Conservation (phyloP, 148 eudicot genomes). For the Vaccinium myrtillus region DNA sequence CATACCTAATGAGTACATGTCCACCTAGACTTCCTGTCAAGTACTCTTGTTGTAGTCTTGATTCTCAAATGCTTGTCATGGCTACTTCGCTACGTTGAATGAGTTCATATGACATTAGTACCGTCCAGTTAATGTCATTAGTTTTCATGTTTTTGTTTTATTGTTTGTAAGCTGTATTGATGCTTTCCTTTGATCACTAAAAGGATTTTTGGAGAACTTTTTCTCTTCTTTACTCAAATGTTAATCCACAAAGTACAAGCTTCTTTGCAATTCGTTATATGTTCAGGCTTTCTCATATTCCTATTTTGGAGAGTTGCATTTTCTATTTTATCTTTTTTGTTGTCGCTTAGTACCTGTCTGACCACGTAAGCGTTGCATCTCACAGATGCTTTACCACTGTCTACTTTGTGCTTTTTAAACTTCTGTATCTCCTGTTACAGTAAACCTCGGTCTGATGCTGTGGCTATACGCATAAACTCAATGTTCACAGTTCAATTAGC, state of each 20-base stretch:
- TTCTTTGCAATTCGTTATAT: not conserved
- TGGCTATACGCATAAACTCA: not conserved
- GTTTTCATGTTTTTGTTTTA: not conserved
- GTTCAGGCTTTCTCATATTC: not conserved
- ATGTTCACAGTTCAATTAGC: not conserved
- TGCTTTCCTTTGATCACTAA: not conserved
- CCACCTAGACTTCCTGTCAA: not conserved
- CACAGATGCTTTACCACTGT: not conserved
- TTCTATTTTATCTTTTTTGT: not conserved
- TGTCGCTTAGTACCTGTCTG: not conserved
- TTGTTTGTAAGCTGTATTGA: not conserved
- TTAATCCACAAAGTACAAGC: not conserved
- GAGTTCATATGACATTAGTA: not conserved
- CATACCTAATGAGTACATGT: not conserved
- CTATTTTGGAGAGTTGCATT: not conserved
- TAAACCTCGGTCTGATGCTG: not conserved
- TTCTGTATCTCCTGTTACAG: not conserved
- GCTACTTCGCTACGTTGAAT: not conserved
- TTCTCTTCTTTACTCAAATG: not conserved
- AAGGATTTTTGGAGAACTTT: not conserved
- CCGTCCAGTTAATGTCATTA: not conserved
- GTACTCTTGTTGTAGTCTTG: not conserved
- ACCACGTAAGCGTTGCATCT: not conserved
- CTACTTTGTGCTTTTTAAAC: not conserved
- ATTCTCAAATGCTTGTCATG: not conserved